Evolutionary conservation across 139 green algal species (phyloP), one percentile per base, ranked within the genome.

Genomic region (Haematococcus sp.): DNA sequence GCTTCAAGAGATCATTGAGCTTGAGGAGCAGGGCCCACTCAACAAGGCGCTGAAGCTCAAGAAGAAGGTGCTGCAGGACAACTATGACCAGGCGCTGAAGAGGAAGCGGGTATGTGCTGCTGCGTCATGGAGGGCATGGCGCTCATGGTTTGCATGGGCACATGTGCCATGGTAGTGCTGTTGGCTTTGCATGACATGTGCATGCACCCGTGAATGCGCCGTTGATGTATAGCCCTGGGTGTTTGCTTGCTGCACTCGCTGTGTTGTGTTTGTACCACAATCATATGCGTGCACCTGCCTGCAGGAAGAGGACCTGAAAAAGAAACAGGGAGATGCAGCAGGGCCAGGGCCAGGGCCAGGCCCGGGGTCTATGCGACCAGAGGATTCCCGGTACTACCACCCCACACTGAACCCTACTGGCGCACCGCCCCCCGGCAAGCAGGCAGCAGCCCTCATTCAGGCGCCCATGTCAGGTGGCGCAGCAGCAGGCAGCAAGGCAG

Each of bases 1-100:
- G 79, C 78, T 95, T 33, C 83, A 91, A 70, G 84, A 92, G 79
- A 77, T 97, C 35, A 77, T 97, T 17, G 81, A 87, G 16, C 40
- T 77, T 31, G 92, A 97, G 80, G 78, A 94, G 58, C 67, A 71
- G 4, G 88, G 83, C 27, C 69, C 58, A 7, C 44, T 82, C n/a
- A 93, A 84, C 63, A 86, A 90, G 44, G 77, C 80, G 17, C 71
- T 92, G 31, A 83, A 88, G 68, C 79, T 96, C 7, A 91, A 88
- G 76, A 95, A 96, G 80, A 92, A 91, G 46, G 91, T 91, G 44
- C 65, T 97, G 77, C 89, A 96, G 70, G 83, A 92, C 35, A 91
- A 91, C 0, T 95, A 93, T 51, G 89, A 96, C 40, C 65, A 79
- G 54, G 88, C 91, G 0, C 71, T 94, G 28, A 91, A 93, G 70